These are phyloP conservation scores for Cytospora schulzeri DNA, from an alignment of 2,329 filamentous ascomycete species.

Conservation along the genomic window DNA sequence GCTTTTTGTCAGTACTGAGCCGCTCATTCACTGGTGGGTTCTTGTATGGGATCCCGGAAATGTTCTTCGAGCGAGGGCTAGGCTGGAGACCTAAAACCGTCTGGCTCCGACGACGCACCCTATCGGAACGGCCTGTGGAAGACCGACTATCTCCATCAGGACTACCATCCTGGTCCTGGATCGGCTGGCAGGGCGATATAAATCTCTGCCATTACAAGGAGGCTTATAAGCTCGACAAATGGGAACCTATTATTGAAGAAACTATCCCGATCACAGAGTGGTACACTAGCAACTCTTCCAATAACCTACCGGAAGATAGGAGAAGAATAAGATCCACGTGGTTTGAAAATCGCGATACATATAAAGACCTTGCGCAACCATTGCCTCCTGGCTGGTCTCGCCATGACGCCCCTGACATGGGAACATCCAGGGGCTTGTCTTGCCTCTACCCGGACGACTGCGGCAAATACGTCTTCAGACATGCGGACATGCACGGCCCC, in stretches of 20 bases:
- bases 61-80: slow-evolving; percentile 29
- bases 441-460: slow-evolving; percentile 1
- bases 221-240: neutral
- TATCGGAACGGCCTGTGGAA: neutral
- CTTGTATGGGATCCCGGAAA: slow-evolving; percentile 27
- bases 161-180: slow-evolving; percentile 19
- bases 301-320: neutral
- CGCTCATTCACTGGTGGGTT: slow-evolving; percentile 29
- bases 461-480: neutral
- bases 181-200: slow-evolving; percentile 5
- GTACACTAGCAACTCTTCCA: neutral
- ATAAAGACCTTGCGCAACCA: neutral
- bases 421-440: neutral
- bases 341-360: neutral
- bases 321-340: neutral
- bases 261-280: slow-evolving; percentile 8
- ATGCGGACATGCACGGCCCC: neutral
- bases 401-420: neutral
- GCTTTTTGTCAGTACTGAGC: slow-evolving; percentile 16
- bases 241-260: neutral
- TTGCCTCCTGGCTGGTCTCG: slow-evolving; percentile 5
- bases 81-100: slow-evolving; percentile 17
- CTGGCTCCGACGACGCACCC: neutral
- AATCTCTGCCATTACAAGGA: neutral
- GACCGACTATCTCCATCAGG: neutral